Percentiles rank a stretch among this genome's conserved stretches.
phyloP scores from a whole-genome alignment of 306 rosid species.

The Senna siamea region DNA sequence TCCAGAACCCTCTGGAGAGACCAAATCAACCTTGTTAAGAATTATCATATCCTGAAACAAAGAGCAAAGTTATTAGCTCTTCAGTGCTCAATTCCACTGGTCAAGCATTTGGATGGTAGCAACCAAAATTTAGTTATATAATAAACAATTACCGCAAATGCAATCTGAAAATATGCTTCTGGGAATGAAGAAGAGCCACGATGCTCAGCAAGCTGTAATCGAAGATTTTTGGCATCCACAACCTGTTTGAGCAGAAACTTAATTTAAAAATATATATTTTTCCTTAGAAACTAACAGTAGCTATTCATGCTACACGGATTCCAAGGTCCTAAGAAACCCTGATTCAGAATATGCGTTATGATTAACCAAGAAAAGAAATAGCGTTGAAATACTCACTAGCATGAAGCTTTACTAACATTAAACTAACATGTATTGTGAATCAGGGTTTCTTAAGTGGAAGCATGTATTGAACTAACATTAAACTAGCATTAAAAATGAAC shows the following conservation, averaged over 20 bases:
- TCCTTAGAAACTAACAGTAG: not conserved
- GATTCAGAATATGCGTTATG: slow-evolving; percentile 9
- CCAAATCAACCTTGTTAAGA: slow-evolving; percentile 99
- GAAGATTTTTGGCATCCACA: slow-evolving; percentile 89
- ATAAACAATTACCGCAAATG: slow-evolving; percentile 74
- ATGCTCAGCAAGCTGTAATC: slow-evolving; percentile 72
- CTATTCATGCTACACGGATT: not conserved
- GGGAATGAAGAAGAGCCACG: slow-evolving; percentile 75
- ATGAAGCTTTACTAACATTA: too few species aligned
- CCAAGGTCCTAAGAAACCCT: not conserved
- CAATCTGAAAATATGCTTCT: slow-evolving; percentile 88
- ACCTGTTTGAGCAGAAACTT: slow-evolving; percentile 56
- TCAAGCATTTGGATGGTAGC: not conserved
- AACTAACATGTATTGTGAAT: too few species aligned
- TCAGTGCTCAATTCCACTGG: not conserved
- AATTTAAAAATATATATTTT: slow-evolving; percentile 1
- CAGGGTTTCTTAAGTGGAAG: too few species aligned
- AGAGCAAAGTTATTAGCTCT: slow-evolving; percentile 45
- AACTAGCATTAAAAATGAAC: too few species aligned
- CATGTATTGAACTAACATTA: too few species aligned
- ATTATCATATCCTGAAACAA: slow-evolving; percentile 80
- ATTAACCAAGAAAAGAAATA: slow-evolving; percentile 23
- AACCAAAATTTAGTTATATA: slow-evolving; percentile 16
- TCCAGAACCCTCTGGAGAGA: slow-evolving; percentile 69
- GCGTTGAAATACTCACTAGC: not conserved